A percentile compares a stretch with the other conserved stretches of the same genome.
Evolutionary conservation across 176 grass and related monocot genomes (phyloP).

Genomic region (Carex scoparia): DNA sequence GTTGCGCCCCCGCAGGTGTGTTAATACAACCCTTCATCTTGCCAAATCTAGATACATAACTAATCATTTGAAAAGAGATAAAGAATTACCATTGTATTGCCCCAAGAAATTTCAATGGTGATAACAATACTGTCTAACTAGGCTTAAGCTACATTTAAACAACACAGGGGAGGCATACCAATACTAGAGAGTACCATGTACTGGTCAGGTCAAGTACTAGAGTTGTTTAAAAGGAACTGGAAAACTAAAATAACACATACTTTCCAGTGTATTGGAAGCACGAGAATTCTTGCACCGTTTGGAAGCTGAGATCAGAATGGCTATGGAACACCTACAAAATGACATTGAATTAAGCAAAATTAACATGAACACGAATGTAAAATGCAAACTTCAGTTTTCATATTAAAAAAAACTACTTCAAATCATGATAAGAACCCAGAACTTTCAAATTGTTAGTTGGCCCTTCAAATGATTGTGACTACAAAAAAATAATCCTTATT

Average conservation of each 20-base stretch:
- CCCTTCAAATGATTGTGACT: not conserved
- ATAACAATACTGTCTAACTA: slow-evolving; percentile 1
- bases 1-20: not conserved
- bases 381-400: not conserved
- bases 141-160: not conserved
- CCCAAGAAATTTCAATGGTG: not conserved
- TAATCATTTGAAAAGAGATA: not conserved
- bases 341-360: not conserved
- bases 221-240: not conserved
- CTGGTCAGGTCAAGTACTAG: not conserved
- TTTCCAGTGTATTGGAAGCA: slow-evolving; percentile 81
- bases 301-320: slow-evolving; percentile 38
- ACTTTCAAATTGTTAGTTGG: not conserved
- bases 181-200: not conserved
- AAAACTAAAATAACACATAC: slow-evolving; percentile 26
- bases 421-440: not conserved
- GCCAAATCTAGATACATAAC: slow-evolving; percentile 10
- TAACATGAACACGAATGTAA: not conserved
- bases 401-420: slow-evolving; percentile 19
- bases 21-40: slow-evolving; percentile 11
- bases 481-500: not conserved
- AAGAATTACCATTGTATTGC: not conserved
- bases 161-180: not conserved
- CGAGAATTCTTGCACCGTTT: slow-evolving; percentile 41
- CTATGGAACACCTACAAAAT: slow-evolving; percentile 61